Conservation (phyloP, 306 rosid species). For the Sindora glabra region DNA sequence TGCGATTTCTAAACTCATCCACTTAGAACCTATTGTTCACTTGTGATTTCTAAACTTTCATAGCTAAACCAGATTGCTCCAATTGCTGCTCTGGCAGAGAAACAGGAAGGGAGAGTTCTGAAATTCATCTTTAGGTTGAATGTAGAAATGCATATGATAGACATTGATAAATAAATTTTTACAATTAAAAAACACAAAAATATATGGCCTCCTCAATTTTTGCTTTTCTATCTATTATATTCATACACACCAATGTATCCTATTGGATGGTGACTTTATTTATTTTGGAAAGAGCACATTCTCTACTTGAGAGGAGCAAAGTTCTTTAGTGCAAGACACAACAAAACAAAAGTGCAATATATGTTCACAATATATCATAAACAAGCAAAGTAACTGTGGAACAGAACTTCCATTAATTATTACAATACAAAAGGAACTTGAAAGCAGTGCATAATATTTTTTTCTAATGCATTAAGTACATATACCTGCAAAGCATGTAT, state of each 20-base stretch:
- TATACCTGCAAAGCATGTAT: slow-evolving; percentile 97
- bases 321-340: not conserved
- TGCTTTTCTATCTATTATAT: not conserved
- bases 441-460: not conserved
- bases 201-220: not conserved
- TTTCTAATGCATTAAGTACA: slow-evolving; percentile 4
- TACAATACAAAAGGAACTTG: not conserved
- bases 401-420: not conserved
- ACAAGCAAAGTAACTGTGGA: not conserved
- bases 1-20: not conserved
- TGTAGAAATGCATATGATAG: too few species aligned
- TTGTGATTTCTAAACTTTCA: too few species aligned
- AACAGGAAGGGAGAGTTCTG: not conserved
- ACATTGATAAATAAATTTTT: too few species aligned
- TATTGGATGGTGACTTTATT: not conserved
- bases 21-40: too few species aligned
- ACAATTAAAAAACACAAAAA: too few species aligned
- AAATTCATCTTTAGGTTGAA: too few species aligned
- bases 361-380: not conserved
- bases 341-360: not conserved
- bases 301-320: not conserved
- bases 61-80: too few species aligned
- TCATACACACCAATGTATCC: not conserved
- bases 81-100: not conserved
- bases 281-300: not conserved